Conservation (phyloP, 495 filamentous ascomycete species). For the Parachaetomium inaequale region DNA sequence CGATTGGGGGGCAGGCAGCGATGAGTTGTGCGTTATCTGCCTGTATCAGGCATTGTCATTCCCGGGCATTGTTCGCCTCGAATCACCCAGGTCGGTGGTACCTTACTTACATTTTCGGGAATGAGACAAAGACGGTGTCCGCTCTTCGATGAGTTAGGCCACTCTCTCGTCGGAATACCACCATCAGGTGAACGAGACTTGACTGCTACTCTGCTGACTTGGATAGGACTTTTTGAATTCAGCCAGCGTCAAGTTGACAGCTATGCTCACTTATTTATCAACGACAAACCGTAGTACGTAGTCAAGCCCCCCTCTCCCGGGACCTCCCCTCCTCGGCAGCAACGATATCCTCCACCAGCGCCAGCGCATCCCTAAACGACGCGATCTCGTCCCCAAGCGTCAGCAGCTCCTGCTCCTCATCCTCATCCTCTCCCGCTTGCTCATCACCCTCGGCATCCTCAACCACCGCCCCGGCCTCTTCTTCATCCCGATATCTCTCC, state of each 20-base stretch:
- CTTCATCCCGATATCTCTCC: neutral
- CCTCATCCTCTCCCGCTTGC: neutral
- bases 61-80: neutral
- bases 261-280: too few species aligned
- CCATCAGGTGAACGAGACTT: too few species aligned
- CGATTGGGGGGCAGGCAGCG: neutral
- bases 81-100: too few species aligned
- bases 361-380: conserved; percentile 45
- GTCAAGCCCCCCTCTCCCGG: neutral
- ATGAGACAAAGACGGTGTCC: neutral
- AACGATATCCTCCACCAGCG: conserved; percentile 45
- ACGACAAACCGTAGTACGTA: too few species aligned
- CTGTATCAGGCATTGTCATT: neutral
- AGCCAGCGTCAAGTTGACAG: too few species aligned
- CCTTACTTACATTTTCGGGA: neutral
- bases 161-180: too few species aligned
- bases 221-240: too few species aligned
- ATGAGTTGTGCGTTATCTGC: neutral
- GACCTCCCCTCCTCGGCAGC: conserved; percentile 40
- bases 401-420: conserved; percentile 5
- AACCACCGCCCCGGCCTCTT: neutral
- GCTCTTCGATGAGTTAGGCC: too few species aligned
- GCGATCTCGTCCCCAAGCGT: conserved; percentile 38
- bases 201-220: too few species aligned
- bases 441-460: conserved; percentile 4